Evolutionary conservation across 73 alveolate genomes (phyloP).

Genomic region (Stentor roeselii): DNA sequence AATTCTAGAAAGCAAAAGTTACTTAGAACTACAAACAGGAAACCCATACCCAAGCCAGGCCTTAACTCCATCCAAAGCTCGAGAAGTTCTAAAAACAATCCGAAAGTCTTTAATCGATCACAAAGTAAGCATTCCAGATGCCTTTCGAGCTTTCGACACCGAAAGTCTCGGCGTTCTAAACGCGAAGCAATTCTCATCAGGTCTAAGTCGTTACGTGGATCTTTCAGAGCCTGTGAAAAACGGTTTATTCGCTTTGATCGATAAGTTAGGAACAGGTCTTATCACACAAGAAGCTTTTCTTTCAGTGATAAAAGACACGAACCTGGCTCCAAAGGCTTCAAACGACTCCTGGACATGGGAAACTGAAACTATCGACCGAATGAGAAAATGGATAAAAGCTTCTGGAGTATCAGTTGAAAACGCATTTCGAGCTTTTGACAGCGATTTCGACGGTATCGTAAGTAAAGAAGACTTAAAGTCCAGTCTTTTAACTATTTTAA

Average conservation of each 20-base stretch:
- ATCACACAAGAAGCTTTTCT: slow-evolving; percentile 72
- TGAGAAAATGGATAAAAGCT: slow-evolving; percentile 68
- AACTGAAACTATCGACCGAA: slow-evolving; percentile 51
- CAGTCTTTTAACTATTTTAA: slow-evolving; percentile 53
- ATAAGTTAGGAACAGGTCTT: slow-evolving; percentile 66
- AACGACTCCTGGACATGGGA: slow-evolving; percentile 89
- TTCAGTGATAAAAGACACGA: slow-evolving; percentile 42
- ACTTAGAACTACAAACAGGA: slow-evolving; percentile 27
- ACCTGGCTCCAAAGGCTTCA: slow-evolving; percentile 25
- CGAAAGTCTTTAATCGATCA: slow-evolving; percentile 33
- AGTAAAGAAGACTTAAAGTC: slow-evolving; percentile 62
- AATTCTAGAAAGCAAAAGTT: slow-evolving; percentile 41
- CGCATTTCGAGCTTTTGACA: slow-evolving; percentile 74
- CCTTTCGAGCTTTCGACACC: slow-evolving; percentile 49
- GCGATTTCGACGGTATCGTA: slow-evolving; percentile 80
- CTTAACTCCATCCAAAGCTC: slow-evolving; percentile 38
- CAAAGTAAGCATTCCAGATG: slow-evolving; percentile 43
- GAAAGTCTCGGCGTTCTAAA: slow-evolving; percentile 74
- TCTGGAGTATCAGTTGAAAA: slow-evolving; percentile 72
- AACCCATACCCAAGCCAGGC: slow-evolving; percentile 39
- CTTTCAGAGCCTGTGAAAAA: slow-evolving; percentile 75
- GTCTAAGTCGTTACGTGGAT: slow-evolving; percentile 50
- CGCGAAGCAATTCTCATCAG: slow-evolving; percentile 64
- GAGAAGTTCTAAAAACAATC: slow-evolving; percentile 37
- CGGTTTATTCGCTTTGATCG: slow-evolving; percentile 84